These are phyloP conservation scores for Calonectria crousiana DNA, from an alignment of 2,329 filamentous ascomycete genomes.

Conservation along the genomic window DNA sequence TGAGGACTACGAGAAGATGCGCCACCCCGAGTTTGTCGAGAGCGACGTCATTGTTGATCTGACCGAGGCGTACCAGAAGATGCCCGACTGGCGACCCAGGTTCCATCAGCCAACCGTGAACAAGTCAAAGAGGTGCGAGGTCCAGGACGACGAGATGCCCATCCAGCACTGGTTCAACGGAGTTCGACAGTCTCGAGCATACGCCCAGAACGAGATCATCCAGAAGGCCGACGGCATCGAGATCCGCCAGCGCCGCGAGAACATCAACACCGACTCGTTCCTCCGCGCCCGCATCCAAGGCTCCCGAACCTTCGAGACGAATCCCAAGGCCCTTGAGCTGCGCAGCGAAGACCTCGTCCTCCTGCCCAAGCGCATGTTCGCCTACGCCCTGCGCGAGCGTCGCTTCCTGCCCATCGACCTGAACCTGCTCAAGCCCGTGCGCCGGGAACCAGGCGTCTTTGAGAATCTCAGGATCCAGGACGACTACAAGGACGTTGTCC, in stretches of 20 bases:
- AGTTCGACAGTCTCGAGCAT: slow-evolving; percentile 46
- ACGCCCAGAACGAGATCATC: slow-evolving; percentile 50
- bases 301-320: slow-evolving; percentile 49
- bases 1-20: slow-evolving; percentile 49
- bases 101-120: slow-evolving; percentile 47
- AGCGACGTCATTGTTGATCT: slow-evolving; percentile 58
- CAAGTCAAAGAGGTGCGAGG: slow-evolving; percentile 48
- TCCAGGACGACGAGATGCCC: slow-evolving; percentile 50
- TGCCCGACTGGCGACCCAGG: slow-evolving; percentile 52
- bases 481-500: slow-evolving; percentile 57
- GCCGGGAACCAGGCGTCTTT: slow-evolving; percentile 52
- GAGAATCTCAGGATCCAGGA: slow-evolving; percentile 54
- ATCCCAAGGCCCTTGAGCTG: slow-evolving; percentile 45
- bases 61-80: slow-evolving; percentile 54
- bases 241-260: slow-evolving; percentile 52
- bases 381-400: slow-evolving; percentile 55
- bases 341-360: slow-evolving; percentile 48
- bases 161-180: slow-evolving; percentile 55
- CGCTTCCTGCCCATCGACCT: slow-evolving; percentile 54
- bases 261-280: slow-evolving; percentile 50
- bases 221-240: slow-evolving; percentile 53
- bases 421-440: slow-evolving; percentile 50
- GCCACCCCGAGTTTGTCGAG: slow-evolving; percentile 55
- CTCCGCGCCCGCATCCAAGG: slow-evolving; percentile 51
- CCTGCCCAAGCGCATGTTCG: slow-evolving; percentile 56